Conservation (phyloP, 2,329 filamentous ascomycete genomes). For the Apiospora pterosperma region DNA sequence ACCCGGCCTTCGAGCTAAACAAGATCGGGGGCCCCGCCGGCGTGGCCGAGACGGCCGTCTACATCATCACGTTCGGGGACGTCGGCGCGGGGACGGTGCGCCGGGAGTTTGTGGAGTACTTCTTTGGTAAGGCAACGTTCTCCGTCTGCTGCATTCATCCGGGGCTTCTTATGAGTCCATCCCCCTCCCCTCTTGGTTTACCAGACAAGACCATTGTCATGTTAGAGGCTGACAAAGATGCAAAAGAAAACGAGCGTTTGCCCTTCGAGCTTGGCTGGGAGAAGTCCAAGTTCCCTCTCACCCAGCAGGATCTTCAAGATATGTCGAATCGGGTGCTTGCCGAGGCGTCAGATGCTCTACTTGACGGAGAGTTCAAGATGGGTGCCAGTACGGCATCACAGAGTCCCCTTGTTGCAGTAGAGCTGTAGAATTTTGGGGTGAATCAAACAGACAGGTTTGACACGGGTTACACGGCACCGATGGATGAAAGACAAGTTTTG, state of each 20-base stretch:
- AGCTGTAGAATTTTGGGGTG: not conserved
- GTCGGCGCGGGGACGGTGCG: conserved; percentile 34
- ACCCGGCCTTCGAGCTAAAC: conserved; percentile 45
- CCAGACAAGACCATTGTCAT: no score
- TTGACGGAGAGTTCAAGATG: not conserved
- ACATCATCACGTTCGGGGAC: conserved; percentile 45
- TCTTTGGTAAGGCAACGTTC: conserved; percentile 34
- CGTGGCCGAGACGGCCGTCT: conserved; percentile 44
- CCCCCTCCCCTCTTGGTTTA: no score
- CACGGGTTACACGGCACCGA: not conserved
- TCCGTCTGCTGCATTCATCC: not conserved
- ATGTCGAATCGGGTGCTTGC: not conserved
- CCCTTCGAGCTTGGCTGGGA: conserved; percentile 39
- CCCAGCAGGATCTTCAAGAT: not conserved
- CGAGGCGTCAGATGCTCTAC: not conserved
- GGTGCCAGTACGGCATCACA: not conserved
- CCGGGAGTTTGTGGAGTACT: conserved; percentile 35
- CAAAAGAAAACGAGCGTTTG: conserved; percentile 37
- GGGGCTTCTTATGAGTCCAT: no score
- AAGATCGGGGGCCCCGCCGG: conserved; percentile 37
- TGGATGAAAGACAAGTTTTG: no score
- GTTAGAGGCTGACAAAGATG: not conserved
- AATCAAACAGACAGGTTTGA: not conserved
- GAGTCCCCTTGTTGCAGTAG: not conserved
- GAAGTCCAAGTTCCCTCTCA: conserved; percentile 13